Evolutionary conservation across 768 basidiomycete genomes (phyloP), one percentile per base, ranked within the genome.

Genomic region (Lactarius deliciosus): DNA sequence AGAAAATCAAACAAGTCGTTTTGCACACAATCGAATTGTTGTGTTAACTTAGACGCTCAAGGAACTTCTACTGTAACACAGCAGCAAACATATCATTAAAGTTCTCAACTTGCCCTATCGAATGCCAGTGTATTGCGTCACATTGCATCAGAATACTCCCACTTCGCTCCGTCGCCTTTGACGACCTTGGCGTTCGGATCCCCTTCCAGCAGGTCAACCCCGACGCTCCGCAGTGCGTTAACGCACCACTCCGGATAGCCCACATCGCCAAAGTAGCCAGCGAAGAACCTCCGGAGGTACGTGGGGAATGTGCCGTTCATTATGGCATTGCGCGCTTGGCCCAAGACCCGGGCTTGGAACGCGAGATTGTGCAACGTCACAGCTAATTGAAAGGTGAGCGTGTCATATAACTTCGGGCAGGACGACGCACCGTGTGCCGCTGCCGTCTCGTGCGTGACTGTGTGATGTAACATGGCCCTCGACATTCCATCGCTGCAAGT

Each of bases 201-300:
- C 28, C 82, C 84, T 65, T 88, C 85, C 38, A 94, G 77, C 54
- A 96, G 76, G 74, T 96, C 92, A 0, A 96, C 91, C 0, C 90
- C 90, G 15, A 96, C 94, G 63, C 86, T 88, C 30, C 82, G 80
- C 60, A 96, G 77, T 13, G 94, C 94, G 72, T 92, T 90, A 1
- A 96, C 85, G 71, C 91, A 91, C 94, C 94, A 96, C 73, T 86
- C 85, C 0, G 93, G 93, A 74, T 94, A 93, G 11, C 89, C 89
- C n/a, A 80, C 77, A 63, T 85, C 81, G 8, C 85, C 87, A 72
- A 92, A 96, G 75, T 94, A 96, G 54, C 79, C 78, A 40, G 80
- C 81, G 76, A 96, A 96, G 77, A 95, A 96, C 8, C 76, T 77
- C 61, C 81, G 81, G 34, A 96, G 80, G 74, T 91, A 96, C 60